Evolutionary conservation across 345 rosid genomes (phyloP).

Genomic region (Acer campestre): DNA sequence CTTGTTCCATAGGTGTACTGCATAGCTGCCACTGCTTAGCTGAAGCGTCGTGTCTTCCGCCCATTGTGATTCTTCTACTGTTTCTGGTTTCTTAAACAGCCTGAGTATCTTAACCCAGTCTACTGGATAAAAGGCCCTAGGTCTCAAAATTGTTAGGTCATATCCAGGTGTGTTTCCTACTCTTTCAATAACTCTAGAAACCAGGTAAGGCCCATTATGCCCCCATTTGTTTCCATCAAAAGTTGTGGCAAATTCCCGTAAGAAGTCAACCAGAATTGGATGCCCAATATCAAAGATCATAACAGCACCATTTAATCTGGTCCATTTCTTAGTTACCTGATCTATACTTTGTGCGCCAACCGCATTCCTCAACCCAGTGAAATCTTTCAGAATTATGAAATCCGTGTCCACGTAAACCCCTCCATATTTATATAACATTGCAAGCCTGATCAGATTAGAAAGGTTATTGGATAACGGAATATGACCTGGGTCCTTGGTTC

Average conservation of each 20-base stretch:
- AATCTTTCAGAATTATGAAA: constrained; percentile 59
- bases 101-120: constrained; percentile 56
- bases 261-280: constrained; percentile 53
- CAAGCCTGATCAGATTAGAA: constrained; percentile 62
- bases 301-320: constrained; percentile 65
- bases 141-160: constrained; percentile 56
- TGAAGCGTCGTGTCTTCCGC: constrained; percentile 31
- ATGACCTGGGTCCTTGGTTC: constrained; percentile 55
- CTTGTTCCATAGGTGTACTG: constrained; percentile 58
- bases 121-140: constrained; percentile 67
- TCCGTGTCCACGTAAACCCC: constrained; percentile 77
- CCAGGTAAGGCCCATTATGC: constrained; percentile 69
- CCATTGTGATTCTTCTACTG: constrained; percentile 41
- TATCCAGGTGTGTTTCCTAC: constrained; percentile 34
- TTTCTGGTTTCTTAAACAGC: constrained; percentile 53
- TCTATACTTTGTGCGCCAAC: constrained; percentile 65
- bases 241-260: constrained; percentile 60
- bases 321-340: constrained; percentile 53
- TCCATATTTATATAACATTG: constrained; percentile 59
- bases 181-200: constrained; percentile 53
- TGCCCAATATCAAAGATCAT: constrained; percentile 57
- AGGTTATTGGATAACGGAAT: constrained; percentile 61
- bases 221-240: constrained; percentile 83
- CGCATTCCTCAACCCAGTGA: constrained; percentile 48
- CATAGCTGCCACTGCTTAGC: constrained; percentile 37